Conservation (phyloP, 257 asterid species). For the Ilex asprella region DNA sequence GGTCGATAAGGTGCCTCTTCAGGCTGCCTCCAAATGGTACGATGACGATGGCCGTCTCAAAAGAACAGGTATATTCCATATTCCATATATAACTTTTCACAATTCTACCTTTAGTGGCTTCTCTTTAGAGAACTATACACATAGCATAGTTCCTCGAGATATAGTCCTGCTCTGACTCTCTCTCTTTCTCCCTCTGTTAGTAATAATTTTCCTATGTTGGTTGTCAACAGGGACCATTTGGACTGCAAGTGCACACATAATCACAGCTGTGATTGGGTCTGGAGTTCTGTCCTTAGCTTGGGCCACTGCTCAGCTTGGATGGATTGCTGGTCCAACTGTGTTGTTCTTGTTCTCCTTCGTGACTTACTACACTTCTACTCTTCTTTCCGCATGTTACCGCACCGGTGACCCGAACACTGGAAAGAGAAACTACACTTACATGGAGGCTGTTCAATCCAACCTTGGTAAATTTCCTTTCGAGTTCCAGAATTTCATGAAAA, state of each 20-base stretch:
- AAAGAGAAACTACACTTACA: background rate
- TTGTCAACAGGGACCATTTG: background rate
- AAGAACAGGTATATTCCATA: background rate
- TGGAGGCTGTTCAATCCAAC: slow-evolving; percentile 2
- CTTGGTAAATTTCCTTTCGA: background rate
- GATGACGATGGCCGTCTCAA: background rate
- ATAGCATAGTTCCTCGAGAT: too few species aligned
- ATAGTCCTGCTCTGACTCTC: background rate
- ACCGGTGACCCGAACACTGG: background rate
- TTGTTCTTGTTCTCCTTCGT: background rate
- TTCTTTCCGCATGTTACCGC: background rate
- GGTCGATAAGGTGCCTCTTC: background rate
- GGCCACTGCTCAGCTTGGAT: slow-evolving; percentile 3
- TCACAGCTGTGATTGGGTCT: slow-evolving; percentile 1
- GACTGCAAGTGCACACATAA: slow-evolving; percentile 3
- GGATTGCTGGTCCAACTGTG: background rate
- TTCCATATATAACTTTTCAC: background rate
- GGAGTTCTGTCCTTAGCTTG: slow-evolving; percentile 3
- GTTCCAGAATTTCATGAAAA: background rate
- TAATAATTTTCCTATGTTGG: background rate
- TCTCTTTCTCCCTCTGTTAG: background rate
- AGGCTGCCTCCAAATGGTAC: background rate
- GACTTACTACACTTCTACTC: slow-evolving; percentile 1
- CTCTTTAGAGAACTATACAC: too few species aligned
- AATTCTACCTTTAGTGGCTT: background rate